Evolutionary conservation across 148 eudicot genomes (phyloP), one percentile per base, ranked within the genome.

Genomic region (Hydrangea macrophylla): DNA sequence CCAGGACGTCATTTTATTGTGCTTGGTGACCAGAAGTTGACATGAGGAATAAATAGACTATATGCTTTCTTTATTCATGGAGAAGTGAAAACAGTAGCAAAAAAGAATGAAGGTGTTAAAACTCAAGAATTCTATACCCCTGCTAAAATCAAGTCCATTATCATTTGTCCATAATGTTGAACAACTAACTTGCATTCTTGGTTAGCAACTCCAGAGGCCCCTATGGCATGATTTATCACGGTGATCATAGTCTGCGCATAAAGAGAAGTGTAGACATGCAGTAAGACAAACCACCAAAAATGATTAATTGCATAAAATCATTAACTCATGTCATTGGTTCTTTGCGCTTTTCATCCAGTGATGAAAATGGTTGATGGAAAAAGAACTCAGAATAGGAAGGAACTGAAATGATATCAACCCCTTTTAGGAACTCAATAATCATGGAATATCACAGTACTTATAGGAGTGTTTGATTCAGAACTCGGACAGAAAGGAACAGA

Each of bases 191-290:
- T 87, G 82, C 96, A 90, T 60, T 87, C 81, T 78, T 85, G 77
- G 80, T 72, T 87, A 27, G 78, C 89, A 20, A 92, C 86, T 68
- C 98, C 96, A 64, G 80, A 4, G 69, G 90, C 98, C 73, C 98
- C 98, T 73, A 92, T 92, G 35, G 91, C 96, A 45, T 83, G 84
- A 76, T 92, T 92, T 60, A 92, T 92, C 86, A 82, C 78, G 30
- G 93, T 65, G 68, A 92, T 69, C 28, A 86, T 77, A 17, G 88
- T 62, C 98, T 92, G 78, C 77, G 72, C 25, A 73, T 58, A 11
- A 36, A 1, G 15, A 31, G 39, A 25, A 51, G 22, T 23, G 65
- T 33, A 58, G 45, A 30, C n/a, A n/a, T n/a, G n/a, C 4, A 51
- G 2, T 1, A 27, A 48, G 40, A 48, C 15, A 48, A n/a, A 11